A percentile compares a stretch with the other conserved stretches of the same genome.
Conservation (phyloP, 1,139 yeast genomes). For the Yamadazyma kanchanaburiensis region DNA sequence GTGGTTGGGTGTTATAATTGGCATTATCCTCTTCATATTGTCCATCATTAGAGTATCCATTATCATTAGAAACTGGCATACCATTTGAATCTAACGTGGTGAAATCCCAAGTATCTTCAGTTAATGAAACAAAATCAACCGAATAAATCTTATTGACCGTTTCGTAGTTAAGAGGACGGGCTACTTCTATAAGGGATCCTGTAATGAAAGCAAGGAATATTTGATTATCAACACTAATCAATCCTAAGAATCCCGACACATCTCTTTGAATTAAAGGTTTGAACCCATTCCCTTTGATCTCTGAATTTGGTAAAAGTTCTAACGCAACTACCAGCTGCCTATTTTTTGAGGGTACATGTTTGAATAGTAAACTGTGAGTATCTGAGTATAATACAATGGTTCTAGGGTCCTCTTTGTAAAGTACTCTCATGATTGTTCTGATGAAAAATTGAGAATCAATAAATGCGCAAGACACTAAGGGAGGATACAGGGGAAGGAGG, state of each 20-base stretch:
- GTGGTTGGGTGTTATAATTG: constrained; percentile 39
- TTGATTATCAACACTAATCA: constrained; percentile 65
- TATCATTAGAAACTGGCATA: constrained; percentile 34
- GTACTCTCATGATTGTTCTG: constrained; percentile 45
- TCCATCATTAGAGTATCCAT: constrained; percentile 10
- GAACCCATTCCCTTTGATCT: constrained; percentile 40
- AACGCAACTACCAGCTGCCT: constrained; percentile 45
- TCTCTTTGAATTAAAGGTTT: constrained; percentile 52
- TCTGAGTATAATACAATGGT: constrained; percentile 52
- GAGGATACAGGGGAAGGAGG: not conserved
- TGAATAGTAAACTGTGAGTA: constrained; percentile 49
- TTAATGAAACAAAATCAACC: constrained; percentile 82
- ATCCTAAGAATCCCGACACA: constrained; percentile 80
- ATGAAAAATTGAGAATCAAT: constrained; percentile 1
- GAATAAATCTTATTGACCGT: constrained; percentile 75
- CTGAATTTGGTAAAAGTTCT: constrained; percentile 43
- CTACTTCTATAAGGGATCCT: constrained; percentile 68
- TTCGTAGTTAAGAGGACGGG: constrained; percentile 77
- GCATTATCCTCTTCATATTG: constrained; percentile 17
- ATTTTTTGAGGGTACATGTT: constrained; percentile 21
- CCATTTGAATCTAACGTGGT: constrained; percentile 63
- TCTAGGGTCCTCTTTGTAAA: constrained; percentile 49
- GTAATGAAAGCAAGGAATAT: constrained; percentile 80
- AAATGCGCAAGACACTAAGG: not conserved
- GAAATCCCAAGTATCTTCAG: constrained; percentile 76